A percentile compares a stretch with the other conserved stretches of the same genome.
Conservation (phyloP, 148 eudicot species). For the Rheum nobile region DNA sequence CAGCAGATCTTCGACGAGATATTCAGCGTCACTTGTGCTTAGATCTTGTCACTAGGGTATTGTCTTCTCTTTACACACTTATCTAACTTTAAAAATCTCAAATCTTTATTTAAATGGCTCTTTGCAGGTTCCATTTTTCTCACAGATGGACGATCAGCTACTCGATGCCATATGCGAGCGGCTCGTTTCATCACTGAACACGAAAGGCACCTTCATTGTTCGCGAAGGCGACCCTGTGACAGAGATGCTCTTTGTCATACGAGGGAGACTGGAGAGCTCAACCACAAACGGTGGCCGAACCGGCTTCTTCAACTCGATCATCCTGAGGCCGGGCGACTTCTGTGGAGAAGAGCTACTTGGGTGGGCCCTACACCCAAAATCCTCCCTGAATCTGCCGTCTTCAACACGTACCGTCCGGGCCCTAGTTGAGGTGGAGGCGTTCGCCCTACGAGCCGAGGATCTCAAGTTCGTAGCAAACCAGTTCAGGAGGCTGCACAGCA, state of each 20-base stretch:
- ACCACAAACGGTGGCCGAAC: conserved; percentile 84
- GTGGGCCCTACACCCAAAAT: conserved; percentile 76
- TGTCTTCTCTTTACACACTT: conserved; percentile 7
- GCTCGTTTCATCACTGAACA: conserved; percentile 63
- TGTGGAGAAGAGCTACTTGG: conserved; percentile 80
- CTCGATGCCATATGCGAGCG: conserved; percentile 90
- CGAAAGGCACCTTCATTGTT: conserved; percentile 63
- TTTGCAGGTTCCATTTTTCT: conserved; percentile 75
- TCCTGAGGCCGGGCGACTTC: conserved; percentile 68
- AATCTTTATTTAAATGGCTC: background rate
- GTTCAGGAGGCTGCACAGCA: conserved; percentile 77
- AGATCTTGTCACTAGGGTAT: conserved; percentile 85
- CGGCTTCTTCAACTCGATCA: conserved; percentile 67
- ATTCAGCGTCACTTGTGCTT: conserved; percentile 81
- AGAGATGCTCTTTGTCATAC: conserved; percentile 73
- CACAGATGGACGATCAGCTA: conserved; percentile 83
- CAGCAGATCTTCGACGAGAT: conserved; percentile 76
- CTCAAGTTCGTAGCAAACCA: conserved; percentile 75
- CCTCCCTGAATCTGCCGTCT: conserved; percentile 58
- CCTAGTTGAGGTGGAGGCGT: conserved; percentile 70
- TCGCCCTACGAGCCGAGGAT: conserved; percentile 72
- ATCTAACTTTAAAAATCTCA: background rate
- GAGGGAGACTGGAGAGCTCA: conserved; percentile 71
- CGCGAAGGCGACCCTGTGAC: conserved; percentile 84
- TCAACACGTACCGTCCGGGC: conserved; percentile 75